Evolutionary conservation across 345 rosid genomes (phyloP), one percentile per base, ranked within the genome.

Genomic region (Euclidium syriacum): DNA sequence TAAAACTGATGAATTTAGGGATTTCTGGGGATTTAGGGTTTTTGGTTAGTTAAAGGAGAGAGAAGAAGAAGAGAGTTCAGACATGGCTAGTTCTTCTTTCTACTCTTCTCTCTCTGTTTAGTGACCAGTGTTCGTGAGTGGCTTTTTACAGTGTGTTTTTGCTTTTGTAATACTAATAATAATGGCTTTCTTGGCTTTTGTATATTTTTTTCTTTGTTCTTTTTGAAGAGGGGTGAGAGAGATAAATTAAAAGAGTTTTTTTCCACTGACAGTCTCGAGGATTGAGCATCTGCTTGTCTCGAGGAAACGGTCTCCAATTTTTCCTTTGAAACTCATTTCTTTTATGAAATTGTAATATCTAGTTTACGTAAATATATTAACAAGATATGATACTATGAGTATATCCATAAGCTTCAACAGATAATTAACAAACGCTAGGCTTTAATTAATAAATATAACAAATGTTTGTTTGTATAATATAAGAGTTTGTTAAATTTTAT

Each of bases 181-280:
- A 58, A 64, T 65, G 27, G 20, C 58, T 64, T 72, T 51, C 65
- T 72, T 64, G 71, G 59, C 71, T 57, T 64, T 65, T 63, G 65
- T 56, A 23, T 14, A 6, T 33, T 57, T 18, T 40, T 58, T 58
- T 15, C 32, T 49, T 59, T 56, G n/a, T 54, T 47, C 10, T 36
- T 65, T 72, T 41, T 72, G 10, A 8, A 44, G 59, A 38, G 53
- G 56, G 50, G 67, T n/a, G 66, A 67, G 61, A 68, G 65, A 51
- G 63, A 65, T 42, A 58, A 50, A 62, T 68, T 57, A 61, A 26
- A 49, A 27, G 50, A 0, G 65, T 71, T 50, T 51, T 42, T 64
- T 58, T 56, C 71, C 71, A 64, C 76, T 72, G 66, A 65, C 71
- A 26, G 65, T 50, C 66, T 64, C 70, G 71, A 65, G 71, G 67